Conservation (phyloP, 805 yeast genomes). For the Yarrowia osloensis region DNA sequence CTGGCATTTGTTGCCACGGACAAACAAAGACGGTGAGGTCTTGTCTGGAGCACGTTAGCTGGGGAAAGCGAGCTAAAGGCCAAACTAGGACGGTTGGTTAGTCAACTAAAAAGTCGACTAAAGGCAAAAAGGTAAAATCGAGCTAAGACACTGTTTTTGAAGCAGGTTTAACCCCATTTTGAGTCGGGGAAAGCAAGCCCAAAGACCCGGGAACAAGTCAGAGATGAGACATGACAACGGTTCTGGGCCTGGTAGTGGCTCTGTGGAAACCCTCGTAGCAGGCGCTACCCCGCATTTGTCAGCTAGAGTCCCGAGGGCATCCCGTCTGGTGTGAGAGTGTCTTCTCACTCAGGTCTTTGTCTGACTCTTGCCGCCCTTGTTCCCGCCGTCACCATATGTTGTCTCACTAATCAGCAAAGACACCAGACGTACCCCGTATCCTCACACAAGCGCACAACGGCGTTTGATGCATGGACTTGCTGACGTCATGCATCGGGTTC, state of each 20-base stretch:
- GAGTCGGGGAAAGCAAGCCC: background rate
- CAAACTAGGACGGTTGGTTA: background rate
- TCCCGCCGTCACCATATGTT: background rate
- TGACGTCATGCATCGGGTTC: background rate
- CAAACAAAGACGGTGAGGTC: constrained; percentile 10
- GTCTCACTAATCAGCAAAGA: constrained; percentile 21
- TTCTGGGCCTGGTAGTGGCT: background rate
- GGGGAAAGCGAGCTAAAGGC: constrained; percentile 20
- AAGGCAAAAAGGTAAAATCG: background rate
- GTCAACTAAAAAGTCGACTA: constrained; percentile 19
- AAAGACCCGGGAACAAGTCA: background rate
- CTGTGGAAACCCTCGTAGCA: background rate
- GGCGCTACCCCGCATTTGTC: background rate
- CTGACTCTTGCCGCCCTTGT: background rate
- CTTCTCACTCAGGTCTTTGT: background rate
- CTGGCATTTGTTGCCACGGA: background rate
- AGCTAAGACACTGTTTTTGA: background rate
- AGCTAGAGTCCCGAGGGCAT: background rate
- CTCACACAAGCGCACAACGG: background rate
- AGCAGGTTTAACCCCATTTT: constrained; percentile 8
- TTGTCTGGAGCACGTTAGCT: background rate
- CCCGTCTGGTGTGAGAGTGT: no score
- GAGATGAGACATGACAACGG: background rate
- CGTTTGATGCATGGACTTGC: background rate
- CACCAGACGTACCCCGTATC: constrained; percentile 2